These are phyloP conservation scores for Amanita pallidorosea DNA, from an alignment of 768 basidiomycete species.

Conservation along the genomic window DNA sequence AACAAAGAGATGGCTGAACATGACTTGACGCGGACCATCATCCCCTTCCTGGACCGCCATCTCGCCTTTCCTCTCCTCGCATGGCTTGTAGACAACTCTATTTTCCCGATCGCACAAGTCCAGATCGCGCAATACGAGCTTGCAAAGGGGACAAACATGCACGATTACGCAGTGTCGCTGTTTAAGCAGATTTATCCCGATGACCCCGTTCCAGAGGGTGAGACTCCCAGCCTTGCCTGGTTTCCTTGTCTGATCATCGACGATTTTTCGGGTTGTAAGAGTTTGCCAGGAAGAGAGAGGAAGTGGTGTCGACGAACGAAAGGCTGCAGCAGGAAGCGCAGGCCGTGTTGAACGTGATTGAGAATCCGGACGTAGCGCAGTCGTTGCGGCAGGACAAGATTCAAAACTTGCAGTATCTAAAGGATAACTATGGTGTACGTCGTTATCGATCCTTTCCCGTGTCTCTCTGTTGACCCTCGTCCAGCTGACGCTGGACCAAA, in stretches of 20 bases:
- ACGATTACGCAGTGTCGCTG: constrained; percentile 80
- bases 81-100: constrained; percentile 65
- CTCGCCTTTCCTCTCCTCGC: constrained; percentile 87
- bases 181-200: constrained; percentile 73
- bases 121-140: constrained; percentile 93
- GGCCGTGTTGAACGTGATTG: constrained; percentile 90
- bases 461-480: not conserved
- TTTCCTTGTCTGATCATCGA: not conserved
- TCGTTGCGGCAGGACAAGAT: constrained; percentile 93
- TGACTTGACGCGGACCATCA: constrained; percentile 85
- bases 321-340: constrained; percentile 84
- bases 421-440: constrained; percentile 81
- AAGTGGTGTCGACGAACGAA: constrained; percentile 76
- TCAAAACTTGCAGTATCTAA: constrained; percentile 90
- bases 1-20: constrained; percentile 59
- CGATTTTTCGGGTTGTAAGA: constrained; percentile 34
- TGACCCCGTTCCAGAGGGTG: constrained; percentile 59
- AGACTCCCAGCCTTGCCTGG: constrained; percentile 9
- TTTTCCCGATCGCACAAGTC: constrained; percentile 74
- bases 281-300: constrained; percentile 73
- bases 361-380: constrained; percentile 93
- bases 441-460: constrained; percentile 5
- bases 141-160: constrained; percentile 96
- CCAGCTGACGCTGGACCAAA: constrained; percentile 71
- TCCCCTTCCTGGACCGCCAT: constrained; percentile 91